Evolutionary conservation across 2,329 filamentous ascomycete genomes (phyloP).

Genomic region (Tolypocladium tundrense): DNA sequence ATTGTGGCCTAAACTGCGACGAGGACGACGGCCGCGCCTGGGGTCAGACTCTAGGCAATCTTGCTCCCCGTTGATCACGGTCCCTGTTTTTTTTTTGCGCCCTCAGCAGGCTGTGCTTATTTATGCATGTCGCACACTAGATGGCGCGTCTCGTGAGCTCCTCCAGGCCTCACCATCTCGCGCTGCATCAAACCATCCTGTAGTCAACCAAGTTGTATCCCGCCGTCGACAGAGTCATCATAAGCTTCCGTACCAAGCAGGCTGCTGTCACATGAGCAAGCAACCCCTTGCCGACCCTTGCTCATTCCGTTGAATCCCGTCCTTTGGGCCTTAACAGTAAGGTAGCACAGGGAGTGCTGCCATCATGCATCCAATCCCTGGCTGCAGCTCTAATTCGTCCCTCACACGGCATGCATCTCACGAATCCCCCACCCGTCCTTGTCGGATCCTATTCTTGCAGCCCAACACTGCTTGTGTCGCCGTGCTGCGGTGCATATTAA

Average conservation of each 20-base stretch:
- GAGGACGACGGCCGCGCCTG: neutral
- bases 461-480: neutral
- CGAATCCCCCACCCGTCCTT: neutral
- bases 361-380: neutral
- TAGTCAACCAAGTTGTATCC: neutral
- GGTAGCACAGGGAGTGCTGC: neutral
- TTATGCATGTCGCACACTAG: slow-evolving; percentile 1
- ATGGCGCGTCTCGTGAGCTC: neutral
- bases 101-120: neutral
- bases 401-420: neutral
- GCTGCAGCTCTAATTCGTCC: neutral
- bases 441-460: too few species aligned
- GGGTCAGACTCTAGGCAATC: neutral
- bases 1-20: neutral
- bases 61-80: neutral
- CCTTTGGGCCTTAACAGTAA: neutral
- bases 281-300: neutral
- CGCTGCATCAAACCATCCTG: neutral
- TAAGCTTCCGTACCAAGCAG: neutral
- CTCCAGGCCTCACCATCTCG: neutral
- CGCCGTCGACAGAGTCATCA: neutral
- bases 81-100: neutral
- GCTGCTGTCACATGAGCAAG: neutral
- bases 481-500: neutral
- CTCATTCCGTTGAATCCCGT: neutral